Evolutionary conservation across 2,329 filamentous ascomycete genomes (phyloP).

Genomic region (Pyricularia pennisetigena): DNA sequence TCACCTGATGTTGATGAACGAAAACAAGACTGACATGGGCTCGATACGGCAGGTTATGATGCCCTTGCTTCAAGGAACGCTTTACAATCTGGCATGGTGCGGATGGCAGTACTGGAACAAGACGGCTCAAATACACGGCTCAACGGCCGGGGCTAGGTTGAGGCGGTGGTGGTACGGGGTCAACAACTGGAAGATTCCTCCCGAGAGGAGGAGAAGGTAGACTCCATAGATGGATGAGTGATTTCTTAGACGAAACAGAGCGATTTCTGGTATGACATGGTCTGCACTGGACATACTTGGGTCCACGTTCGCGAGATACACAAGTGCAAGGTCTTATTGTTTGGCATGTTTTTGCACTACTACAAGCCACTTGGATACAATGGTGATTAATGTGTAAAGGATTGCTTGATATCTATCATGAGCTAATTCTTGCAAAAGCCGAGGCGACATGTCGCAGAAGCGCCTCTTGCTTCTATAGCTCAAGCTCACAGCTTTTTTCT

Average conservation of each 20-base stretch:
- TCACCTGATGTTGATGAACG: background rate
- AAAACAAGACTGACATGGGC: background rate
- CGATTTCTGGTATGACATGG: background rate
- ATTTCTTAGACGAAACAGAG: background rate
- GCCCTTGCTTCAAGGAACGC: constrained; percentile 74
- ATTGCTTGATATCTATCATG: background rate
- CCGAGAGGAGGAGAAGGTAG: constrained; percentile 12
- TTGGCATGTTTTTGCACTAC: background rate
- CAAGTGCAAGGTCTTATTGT: background rate
- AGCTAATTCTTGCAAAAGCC: background rate
- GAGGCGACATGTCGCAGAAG: background rate
- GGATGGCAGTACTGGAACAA: constrained; percentile 91
- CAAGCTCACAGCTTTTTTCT: background rate
- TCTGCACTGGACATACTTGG: background rate
- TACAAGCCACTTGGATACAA: background rate
- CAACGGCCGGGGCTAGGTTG: constrained; percentile 63
- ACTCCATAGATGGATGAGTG: background rate
- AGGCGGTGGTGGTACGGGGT: constrained; percentile 92
- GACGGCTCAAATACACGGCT: constrained; percentile 66
- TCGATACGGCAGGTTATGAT: constrained; percentile 55
- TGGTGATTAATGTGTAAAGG: constrained; percentile 18
- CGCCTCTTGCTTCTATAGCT: background rate
- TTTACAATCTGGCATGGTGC: constrained; percentile 77
- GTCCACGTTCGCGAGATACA: background rate
- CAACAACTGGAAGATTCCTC: constrained; percentile 76